Base-by-base conservation (phyloP, 805 yeast genomes). In the Spathaspora sp. region DNA sequence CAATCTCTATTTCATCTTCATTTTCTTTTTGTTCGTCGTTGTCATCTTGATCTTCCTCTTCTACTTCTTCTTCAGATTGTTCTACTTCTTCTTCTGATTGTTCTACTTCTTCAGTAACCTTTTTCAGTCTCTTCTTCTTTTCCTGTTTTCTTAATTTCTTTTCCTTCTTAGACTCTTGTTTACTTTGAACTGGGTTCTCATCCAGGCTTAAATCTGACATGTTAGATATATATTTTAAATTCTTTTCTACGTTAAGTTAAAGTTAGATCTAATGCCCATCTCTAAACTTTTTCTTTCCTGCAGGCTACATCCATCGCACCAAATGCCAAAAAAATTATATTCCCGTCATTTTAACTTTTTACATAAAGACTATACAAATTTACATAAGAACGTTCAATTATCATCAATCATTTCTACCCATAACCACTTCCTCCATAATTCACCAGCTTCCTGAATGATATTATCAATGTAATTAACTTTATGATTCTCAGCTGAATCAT, bases 391-490 rank as follows among this genome's bases (percentile, higher is more conserved):
- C 46, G n/a, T 39, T 43, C 48, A 60, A 52, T 59, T 61, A 43
- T 67, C 69, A 44, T 69, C 74, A 44, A 62, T 58, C 69, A 69
- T 65, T 53, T 73, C 78, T 56, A 65, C 57, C 75, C 75, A 88
- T 40, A 87, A 69, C 89, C 93, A 88, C 60, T 83, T 86, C 56
- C 97, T 75, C 96, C 96, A 89, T 43, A 87, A 73, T 61, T 89
- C 96, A 31, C 96, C 96, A 2, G 96, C 92, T 64, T 86, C 92
- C 50, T 73, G 70, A 43, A 89, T 76, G 28, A 89, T 77, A 56
- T 85, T 86, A 61, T 87, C 91, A 64, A 89, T 86, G 57, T 87
- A 89, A 55, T 78, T 80, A 42, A 76, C 70, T 51, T 72, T 73
- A 35, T 80, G 80, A n/a, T 51, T 51, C 51, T 71, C 58, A 20